These are phyloP conservation scores for Penicillium angulare DNA, from an alignment of 495 filamentous ascomycete species.

Conservation along the genomic window DNA sequence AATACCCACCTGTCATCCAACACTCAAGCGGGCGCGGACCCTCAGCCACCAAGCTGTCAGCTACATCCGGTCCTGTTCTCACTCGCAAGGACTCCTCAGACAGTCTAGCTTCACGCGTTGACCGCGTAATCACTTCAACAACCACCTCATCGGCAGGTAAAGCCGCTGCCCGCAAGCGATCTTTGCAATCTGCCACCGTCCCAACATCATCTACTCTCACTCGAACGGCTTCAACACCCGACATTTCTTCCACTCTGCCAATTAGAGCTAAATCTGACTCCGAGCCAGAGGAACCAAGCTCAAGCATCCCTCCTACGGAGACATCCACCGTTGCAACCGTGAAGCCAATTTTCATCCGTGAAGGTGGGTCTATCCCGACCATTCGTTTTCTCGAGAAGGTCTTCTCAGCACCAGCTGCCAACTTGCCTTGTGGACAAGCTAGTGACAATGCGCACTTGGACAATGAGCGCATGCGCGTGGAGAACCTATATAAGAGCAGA, in stretches of 20 bases:
- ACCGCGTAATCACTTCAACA: slow-evolving; percentile 45
- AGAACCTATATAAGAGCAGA: slow-evolving; percentile 86
- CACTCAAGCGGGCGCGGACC: slow-evolving; percentile 12
- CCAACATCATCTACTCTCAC: slow-evolving; percentile 61
- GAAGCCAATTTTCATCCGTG: slow-evolving; percentile 78
- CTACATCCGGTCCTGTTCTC: slow-evolving; percentile 15
- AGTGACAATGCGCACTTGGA: slow-evolving; percentile 93
- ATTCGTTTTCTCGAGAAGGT: slow-evolving; percentile 95
- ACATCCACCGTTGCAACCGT: slow-evolving; percentile 13
- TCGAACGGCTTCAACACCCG: slow-evolving; percentile 31
- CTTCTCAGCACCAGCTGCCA: slow-evolving; percentile 87
- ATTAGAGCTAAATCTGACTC: slow-evolving; percentile 21
- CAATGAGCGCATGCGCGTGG: slow-evolving; percentile 83
- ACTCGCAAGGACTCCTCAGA: slow-evolving; percentile 42
- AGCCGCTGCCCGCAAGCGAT: slow-evolving; percentile 35
- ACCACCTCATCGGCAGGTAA: slow-evolving; percentile 42
- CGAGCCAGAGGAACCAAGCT: background rate
- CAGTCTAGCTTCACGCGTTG: slow-evolving; percentile 46
- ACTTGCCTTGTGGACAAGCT: slow-evolving; percentile 91
- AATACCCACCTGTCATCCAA: slow-evolving; percentile 29
- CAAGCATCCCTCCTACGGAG: background rate
- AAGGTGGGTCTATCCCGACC: slow-evolving; percentile 90
- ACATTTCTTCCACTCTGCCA: slow-evolving; percentile 12
- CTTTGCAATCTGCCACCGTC: slow-evolving; percentile 34
- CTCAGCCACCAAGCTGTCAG: slow-evolving; percentile 12